Evolutionary conservation across 768 basidiomycete genomes (phyloP).

Genomic region (Boletus fagicola): DNA sequence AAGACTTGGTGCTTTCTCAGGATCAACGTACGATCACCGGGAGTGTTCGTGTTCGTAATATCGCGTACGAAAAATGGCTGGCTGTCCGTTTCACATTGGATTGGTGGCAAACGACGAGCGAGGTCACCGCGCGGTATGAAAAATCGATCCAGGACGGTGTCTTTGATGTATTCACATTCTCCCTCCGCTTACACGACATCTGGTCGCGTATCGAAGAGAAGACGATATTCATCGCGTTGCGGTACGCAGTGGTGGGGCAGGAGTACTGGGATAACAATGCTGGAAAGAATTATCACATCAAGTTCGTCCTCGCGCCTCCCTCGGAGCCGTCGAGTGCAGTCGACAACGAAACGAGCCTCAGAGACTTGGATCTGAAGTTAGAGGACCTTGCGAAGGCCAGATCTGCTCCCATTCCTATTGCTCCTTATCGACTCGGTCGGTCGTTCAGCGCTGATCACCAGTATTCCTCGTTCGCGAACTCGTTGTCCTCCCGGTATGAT

Average conservation of each 20-base stretch:
- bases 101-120: constrained; percentile 93
- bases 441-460: constrained; percentile 32
- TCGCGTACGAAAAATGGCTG: constrained; percentile 85
- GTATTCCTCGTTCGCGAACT: constrained; percentile 29
- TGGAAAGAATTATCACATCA: constrained; percentile 74
- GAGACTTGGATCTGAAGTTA: constrained; percentile 62
- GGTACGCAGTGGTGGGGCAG: constrained; percentile 64
- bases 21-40: constrained; percentile 65
- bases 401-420: constrained; percentile 17
- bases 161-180: constrained; percentile 76
- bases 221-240: constrained; percentile 74
- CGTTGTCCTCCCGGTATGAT: constrained; percentile 58
- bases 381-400: constrained; percentile 55
- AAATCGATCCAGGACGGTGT: constrained; percentile 37
- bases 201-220: constrained; percentile 77
- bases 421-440: constrained; percentile 15
- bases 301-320: constrained; percentile 45
- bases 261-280: constrained; percentile 95
- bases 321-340: constrained; percentile 30
- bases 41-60: constrained; percentile 73
- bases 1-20: constrained; percentile 50
- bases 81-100: constrained; percentile 92
- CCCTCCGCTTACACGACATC: constrained; percentile 74
- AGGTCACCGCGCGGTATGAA: constrained; percentile 76
- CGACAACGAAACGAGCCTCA: constrained; percentile 46